These are phyloP conservation scores for Panicum miliaceum DNA, from an alignment of 176 grass and related monocot genomes.

Conservation along the genomic window DNA sequence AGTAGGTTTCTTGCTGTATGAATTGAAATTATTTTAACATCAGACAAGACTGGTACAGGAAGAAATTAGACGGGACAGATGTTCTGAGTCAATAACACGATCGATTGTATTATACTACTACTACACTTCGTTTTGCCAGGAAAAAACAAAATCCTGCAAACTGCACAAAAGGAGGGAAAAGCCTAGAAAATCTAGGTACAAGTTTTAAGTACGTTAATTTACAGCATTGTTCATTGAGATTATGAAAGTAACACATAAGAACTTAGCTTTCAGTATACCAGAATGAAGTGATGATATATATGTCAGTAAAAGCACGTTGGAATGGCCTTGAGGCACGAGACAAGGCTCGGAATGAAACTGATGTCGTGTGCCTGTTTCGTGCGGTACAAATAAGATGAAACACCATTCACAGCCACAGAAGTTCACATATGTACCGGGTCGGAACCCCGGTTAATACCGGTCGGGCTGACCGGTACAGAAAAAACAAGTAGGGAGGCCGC, in stretches of 20 bases:
- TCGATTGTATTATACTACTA: not conserved
- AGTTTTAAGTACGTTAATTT: not conserved
- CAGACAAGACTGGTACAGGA: not conserved
- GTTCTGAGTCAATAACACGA: not conserved
- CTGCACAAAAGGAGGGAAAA: no score
- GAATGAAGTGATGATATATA: not conserved
- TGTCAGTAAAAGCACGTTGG: not conserved
- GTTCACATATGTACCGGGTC: no score
- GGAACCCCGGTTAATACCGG: no score
- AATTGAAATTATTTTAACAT: not conserved
- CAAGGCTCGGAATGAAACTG: not conserved
- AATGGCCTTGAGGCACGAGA: not conserved
- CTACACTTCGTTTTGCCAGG: no score
- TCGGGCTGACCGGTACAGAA: no score
- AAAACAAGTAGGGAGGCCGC: no score
- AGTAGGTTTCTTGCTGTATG: no score
- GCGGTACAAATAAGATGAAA: no score
- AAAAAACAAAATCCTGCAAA: no score
- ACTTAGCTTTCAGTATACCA: not conserved
- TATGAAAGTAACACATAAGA: not conserved
- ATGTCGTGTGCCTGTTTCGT: no score
- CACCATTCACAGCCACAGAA: no score
- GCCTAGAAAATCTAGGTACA: not conserved
- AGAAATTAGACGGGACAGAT: not conserved
- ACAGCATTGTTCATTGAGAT: not conserved